Evolutionary conservation across 2,329 filamentous ascomycete species (phyloP), one percentile per base, ranked within the genome.

Genomic region (Colletotrichum tropicale): DNA sequence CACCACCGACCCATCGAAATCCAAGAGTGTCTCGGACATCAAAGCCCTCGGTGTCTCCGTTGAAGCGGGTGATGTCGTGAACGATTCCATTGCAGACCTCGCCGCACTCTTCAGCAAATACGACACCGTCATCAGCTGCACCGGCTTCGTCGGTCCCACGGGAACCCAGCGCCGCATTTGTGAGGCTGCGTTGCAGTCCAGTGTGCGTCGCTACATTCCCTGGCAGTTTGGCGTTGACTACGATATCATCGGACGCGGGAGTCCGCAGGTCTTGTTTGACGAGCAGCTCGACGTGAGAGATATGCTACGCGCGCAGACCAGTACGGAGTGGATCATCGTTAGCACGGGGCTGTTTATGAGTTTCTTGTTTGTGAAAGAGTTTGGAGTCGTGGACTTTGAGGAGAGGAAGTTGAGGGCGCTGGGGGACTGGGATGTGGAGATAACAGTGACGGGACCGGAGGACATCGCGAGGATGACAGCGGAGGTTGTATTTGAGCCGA

Each of bases 161-260:
- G 91, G 89, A 2, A 91, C 88, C 0, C 90, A 94, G 80, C 77
- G 87, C 2, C 93, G 93, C 78, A 84, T 94, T 21, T 83, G 89
- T 0, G 80, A 85, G 13, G 92, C 93, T 0, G 89, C 88, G 0
- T 82, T 94, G 0, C 81, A 83, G 13, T 91, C 89, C 0, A 82
- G 84, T 0, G 87, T 89, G 0, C 78, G 83, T 16, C 84, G 89
- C 1, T 95, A 89, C 80, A 88, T 95, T 21, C 93, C 93, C 1
- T 95, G 93, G 93, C 93, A 95, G 81, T 95, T 93, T 81, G 93
- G 93, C 1, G 90, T 94, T 28, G 92, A 95, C 80, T 95, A 95
- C 82, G 93, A 95, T 72, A 81, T 85, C 32, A 90, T 94, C 18
- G 92, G 92, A 0, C 81, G 85, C 1, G 89, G 89, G 0, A 91